A percentile compares a stretch with the other conserved stretches of the same genome.
phyloP scores from a whole-genome alignment of 2,329 filamentous ascomycete species.

The Dothistroma pini region DNA sequence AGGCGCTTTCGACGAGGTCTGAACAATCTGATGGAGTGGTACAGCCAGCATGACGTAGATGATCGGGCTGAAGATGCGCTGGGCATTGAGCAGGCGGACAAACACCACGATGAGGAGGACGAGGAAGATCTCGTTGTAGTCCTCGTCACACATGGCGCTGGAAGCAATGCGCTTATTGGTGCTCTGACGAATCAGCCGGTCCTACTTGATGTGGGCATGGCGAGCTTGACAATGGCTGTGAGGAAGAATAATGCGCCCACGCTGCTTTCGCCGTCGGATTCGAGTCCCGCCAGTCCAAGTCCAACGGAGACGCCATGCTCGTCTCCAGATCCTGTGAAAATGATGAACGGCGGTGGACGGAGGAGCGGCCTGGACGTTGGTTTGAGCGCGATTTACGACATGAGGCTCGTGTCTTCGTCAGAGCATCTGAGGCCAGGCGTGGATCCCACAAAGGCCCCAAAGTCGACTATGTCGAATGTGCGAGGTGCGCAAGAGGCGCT shows the following conservation, averaged over 20 bases:
- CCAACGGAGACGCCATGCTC: conserved; percentile 7
- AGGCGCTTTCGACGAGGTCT: conserved; percentile 78
- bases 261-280: conserved; percentile 3
- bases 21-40: conserved; percentile 79
- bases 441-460: conserved; percentile 35
- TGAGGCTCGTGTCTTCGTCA: conserved; percentile 69
- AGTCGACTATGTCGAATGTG: conserved; percentile 14
- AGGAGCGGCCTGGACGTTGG: conserved; percentile 43
- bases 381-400: conserved; percentile 62
- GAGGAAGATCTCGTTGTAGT: conserved; percentile 75
- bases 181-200: conserved; percentile 89
- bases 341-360: conserved; percentile 32
- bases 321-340: conserved; percentile 22
- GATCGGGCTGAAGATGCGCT: conserved; percentile 34
- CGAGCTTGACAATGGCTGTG: conserved; percentile 85
- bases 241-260: conserved; percentile 47
- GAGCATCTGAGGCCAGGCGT: conserved; percentile 63
- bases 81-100: conserved; percentile 34
- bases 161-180: conserved; percentile 91
- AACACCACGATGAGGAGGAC: conserved; percentile 48
- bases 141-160: conserved; percentile 89
- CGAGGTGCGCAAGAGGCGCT: conserved; percentile 19
- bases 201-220: conserved; percentile 82
- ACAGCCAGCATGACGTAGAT: conserved; percentile 49
- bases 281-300: not conserved